These are phyloP conservation scores for Cairneyella variabilis DNA, from an alignment of 495 filamentous ascomycete species.

Conservation along the genomic window DNA sequence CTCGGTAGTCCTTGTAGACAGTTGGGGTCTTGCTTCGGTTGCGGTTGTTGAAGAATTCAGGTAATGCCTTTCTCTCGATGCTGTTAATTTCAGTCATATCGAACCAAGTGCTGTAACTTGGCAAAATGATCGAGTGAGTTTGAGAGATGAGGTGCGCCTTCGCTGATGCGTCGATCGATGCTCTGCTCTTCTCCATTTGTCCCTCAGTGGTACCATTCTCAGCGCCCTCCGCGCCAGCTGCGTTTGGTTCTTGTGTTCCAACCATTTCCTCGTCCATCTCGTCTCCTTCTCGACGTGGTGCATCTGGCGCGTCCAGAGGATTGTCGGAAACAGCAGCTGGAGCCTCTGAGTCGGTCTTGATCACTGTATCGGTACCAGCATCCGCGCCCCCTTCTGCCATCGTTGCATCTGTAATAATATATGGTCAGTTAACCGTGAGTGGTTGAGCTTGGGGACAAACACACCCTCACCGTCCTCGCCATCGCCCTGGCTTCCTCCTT, in stretches of 20 bases:
- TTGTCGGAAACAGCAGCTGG: slow-evolving; percentile 66
- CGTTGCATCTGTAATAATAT: slow-evolving; percentile 41
- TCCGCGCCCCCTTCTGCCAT: slow-evolving; percentile 45
- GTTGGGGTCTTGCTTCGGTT: slow-evolving; percentile 97
- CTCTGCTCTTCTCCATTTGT: slow-evolving; percentile 52
- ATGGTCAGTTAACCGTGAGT: slow-evolving; percentile 10
- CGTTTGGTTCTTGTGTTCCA: slow-evolving; percentile 52
- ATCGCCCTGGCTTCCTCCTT: slow-evolving; percentile 28
- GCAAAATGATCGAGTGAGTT: slow-evolving; percentile 90
- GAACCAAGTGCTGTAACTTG: slow-evolving; percentile 96
- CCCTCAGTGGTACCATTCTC: slow-evolving; percentile 35
- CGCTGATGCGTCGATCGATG: slow-evolving; percentile 78
- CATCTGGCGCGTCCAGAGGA: slow-evolving; percentile 79
- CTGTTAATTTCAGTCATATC: slow-evolving; percentile 90
- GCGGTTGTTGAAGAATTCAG: slow-evolving; percentile 96
- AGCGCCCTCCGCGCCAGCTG: slow-evolving; percentile 13
- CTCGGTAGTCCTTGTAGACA: slow-evolving; percentile 98
- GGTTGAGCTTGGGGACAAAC: neutral
- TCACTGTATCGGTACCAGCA: slow-evolving; percentile 33
- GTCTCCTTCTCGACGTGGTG: slow-evolving; percentile 63
- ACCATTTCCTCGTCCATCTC: slow-evolving; percentile 87
- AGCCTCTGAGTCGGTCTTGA: slow-evolving; percentile 52
- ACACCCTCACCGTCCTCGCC: slow-evolving; percentile 16
- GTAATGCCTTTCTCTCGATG: slow-evolving; percentile 86
- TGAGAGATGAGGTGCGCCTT: slow-evolving; percentile 88